Evolutionary conservation across 2,329 filamentous ascomycete species (phyloP).

Genomic region (Aspergillus novoparasiticus): DNA sequence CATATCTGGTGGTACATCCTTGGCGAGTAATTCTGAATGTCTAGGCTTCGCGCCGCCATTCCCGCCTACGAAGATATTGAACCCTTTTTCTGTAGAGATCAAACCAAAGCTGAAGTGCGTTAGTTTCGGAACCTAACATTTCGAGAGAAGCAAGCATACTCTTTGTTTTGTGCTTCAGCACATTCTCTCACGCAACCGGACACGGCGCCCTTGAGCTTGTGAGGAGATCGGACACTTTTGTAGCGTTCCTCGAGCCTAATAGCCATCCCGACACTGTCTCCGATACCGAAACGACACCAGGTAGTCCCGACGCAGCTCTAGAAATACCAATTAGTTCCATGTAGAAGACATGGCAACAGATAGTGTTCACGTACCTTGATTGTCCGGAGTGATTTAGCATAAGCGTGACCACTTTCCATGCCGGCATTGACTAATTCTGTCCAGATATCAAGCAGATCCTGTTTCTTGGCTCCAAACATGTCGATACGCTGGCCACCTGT

Average conservation of each 20-base stretch:
- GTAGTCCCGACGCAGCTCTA: constrained; percentile 83
- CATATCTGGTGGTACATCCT: constrained; percentile 81
- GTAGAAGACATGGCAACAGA: neutral
- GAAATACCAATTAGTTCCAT: constrained; percentile 8
- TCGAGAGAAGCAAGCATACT: constrained; percentile 54
- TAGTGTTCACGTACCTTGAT: constrained; percentile 60
- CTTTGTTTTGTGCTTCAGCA: constrained; percentile 89
- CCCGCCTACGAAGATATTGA: constrained; percentile 88
- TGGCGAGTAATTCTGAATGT: constrained; percentile 80
- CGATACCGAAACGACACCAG: constrained; percentile 87
- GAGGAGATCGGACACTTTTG: constrained; percentile 84
- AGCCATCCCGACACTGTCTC: constrained; percentile 89
- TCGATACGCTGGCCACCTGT: constrained; percentile 91
- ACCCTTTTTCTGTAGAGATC: constrained; percentile 89
- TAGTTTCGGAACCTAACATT: constrained; percentile 1
- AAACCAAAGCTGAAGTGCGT: constrained; percentile 69
- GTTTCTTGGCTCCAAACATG: constrained; percentile 87
- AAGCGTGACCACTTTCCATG: constrained; percentile 88
- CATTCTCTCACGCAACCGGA: constrained; percentile 92
- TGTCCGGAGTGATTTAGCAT: constrained; percentile 84
- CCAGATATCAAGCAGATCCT: constrained; percentile 84
- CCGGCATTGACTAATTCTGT: constrained; percentile 76
- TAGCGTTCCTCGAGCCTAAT: constrained; percentile 86
- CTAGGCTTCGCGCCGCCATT: constrained; percentile 85
- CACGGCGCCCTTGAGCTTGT: constrained; percentile 90